These are phyloP conservation scores for Spizellomyces sp. DNA, from an alignment of 192 early-diverging fungal species.

Conservation along the genomic window DNA sequence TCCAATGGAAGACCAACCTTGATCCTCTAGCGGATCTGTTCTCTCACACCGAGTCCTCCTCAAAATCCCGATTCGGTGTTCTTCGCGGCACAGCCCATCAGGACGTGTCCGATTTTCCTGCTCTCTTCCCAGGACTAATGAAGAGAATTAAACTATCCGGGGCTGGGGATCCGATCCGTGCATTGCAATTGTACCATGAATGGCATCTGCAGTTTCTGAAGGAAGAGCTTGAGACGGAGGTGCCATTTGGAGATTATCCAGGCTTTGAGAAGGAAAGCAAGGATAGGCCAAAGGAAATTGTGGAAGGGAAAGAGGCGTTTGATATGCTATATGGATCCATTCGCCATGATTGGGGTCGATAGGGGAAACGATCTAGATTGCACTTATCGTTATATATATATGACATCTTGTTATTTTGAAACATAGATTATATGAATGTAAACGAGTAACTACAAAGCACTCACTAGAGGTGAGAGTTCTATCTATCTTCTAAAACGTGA, in stretches of 20 bases:
- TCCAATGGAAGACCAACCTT: constrained; percentile 33
- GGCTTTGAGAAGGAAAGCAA: constrained; percentile 14
- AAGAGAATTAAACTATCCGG: constrained; percentile 12
- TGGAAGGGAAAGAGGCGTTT: constrained; percentile 13
- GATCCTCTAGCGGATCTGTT: constrained; percentile 10
- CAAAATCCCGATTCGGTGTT: constrained; percentile 18
- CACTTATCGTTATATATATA: too few relatives aligned
- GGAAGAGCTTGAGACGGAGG: constrained; percentile 2
- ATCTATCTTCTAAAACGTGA: too few relatives aligned
- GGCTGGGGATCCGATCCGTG: constrained; percentile 3
- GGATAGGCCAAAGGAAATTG: background rate
- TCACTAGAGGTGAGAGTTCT: too few relatives aligned
- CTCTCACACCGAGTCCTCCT: background rate
- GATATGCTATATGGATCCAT: background rate
- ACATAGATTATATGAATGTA: too few relatives aligned
- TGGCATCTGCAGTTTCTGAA: constrained; percentile 19
- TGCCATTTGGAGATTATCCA: constrained; percentile 16
- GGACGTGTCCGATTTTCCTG: constrained; percentile 28
- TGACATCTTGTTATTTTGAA: too few relatives aligned
- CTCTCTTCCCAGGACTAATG: constrained; percentile 16
- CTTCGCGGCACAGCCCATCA: constrained; percentile 33
- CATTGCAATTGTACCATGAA: constrained; percentile 2
- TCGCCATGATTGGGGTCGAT: background rate
- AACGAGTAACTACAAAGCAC: too few relatives aligned
- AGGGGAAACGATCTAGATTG: too few relatives aligned